Evolutionary conservation across 495 filamentous ascomycete species (phyloP).

Genomic region (Glutinoglossum americanum): DNA sequence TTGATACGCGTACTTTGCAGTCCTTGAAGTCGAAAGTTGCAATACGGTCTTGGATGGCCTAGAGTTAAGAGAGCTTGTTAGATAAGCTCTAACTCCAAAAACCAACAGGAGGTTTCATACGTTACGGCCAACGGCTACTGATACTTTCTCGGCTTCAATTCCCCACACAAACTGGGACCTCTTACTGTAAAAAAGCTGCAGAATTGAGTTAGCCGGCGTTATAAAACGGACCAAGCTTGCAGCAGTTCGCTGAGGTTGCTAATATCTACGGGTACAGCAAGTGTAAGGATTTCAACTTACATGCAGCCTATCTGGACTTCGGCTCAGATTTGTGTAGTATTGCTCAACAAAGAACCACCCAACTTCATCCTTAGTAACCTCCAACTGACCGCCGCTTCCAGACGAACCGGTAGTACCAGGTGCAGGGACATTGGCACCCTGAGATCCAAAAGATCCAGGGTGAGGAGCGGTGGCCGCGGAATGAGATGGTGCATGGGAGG

Average conservation of each 20-base stretch:
- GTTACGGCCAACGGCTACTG: slow-evolving; percentile 62
- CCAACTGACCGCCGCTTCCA: slow-evolving; percentile 4
- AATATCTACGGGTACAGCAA: neutral
- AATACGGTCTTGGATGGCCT: slow-evolving; percentile 89
- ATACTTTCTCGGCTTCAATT: slow-evolving; percentile 66
- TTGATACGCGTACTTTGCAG: slow-evolving; percentile 93
- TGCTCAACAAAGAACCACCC: slow-evolving; percentile 99
- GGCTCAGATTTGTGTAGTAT: slow-evolving; percentile 94
- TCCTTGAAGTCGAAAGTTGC: slow-evolving; percentile 84
- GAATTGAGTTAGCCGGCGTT: slow-evolving; percentile 3
- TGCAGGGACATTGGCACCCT: slow-evolving; percentile 5
- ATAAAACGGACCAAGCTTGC: neutral
- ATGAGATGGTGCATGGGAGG: neutral
- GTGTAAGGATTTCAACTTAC: slow-evolving; percentile 25
- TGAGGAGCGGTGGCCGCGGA: neutral
- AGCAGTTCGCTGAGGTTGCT: neutral
- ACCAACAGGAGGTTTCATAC: slow-evolving; percentile 24
- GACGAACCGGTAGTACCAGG: neutral
- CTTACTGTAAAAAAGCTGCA: slow-evolving; percentile 26
- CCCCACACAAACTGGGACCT: slow-evolving; percentile 23
- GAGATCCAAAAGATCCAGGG: slow-evolving; percentile 5
- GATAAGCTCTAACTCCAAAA: neutral
- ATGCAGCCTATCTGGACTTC: slow-evolving; percentile 78
- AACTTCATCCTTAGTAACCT: slow-evolving; percentile 57
- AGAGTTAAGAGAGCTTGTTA: slow-evolving; percentile 4